Evolutionary conservation across 169 alveolate genomes (phyloP).

Genomic region (Plasmodium vivax): DNA sequence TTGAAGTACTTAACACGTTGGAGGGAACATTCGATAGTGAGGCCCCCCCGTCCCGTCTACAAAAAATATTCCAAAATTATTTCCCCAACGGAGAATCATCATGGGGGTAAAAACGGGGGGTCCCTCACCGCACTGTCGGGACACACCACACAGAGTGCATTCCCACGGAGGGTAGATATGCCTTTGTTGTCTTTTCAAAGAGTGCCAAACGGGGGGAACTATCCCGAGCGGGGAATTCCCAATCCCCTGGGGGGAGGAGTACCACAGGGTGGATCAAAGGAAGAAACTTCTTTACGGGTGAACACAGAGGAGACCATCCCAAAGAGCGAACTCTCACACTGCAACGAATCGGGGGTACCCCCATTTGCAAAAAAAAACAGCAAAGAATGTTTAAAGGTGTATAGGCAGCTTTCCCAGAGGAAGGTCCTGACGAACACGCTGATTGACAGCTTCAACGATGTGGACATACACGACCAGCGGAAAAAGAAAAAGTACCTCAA

Average conservation of each 20-base stretch:
- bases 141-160: neutral
- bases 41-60: slow-evolving; percentile 2
- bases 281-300: neutral
- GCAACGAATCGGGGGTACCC: neutral
- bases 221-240: neutral
- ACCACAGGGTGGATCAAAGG: neutral
- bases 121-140: neutral
- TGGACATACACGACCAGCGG: slow-evolving; percentile 43
- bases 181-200: neutral
- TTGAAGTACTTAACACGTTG: neutral
- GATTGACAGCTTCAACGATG: slow-evolving; percentile 56
- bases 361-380: neutral
- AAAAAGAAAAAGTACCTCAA: slow-evolving; percentile 42
- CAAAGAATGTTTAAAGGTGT: neutral
- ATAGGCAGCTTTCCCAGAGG: neutral
- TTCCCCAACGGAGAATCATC: neutral
- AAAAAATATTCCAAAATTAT: slow-evolving; percentile 26
- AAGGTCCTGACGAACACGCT: slow-evolving; percentile 32
- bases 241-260: neutral
- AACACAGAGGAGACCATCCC: neutral
- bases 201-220: neutral
- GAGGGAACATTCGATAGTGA: neutral
- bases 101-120: neutral
- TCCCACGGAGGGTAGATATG: neutral
- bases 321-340: neutral